A percentile compares a stretch with the other conserved stretches of the same genome.
Evolutionary conservation across 345 rosid species (phyloP).

Genomic region (Lumnitzera racemosa): DNA sequence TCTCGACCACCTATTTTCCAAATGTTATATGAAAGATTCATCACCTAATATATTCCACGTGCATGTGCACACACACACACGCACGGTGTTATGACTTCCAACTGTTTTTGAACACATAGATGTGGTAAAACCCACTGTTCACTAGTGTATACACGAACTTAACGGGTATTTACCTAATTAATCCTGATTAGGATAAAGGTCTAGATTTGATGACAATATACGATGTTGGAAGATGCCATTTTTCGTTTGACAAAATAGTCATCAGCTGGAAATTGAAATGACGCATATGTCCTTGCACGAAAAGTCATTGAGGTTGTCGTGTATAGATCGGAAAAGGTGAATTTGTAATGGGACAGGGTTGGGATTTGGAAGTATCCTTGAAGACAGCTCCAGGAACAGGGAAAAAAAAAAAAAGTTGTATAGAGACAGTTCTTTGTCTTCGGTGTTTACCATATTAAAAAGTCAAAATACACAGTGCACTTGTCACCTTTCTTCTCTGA

Average conservation of each 20-base stretch:
- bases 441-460: constrained; percentile 13
- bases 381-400: constrained; percentile 8
- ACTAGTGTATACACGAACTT: no score
- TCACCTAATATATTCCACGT: no score
- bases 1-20: no score
- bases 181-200: no score
- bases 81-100: no score
- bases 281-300: constrained; percentile 18
- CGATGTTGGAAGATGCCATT: background rate
- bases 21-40: no score
- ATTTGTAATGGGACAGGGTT: constrained; percentile 20
- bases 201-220: background rate
- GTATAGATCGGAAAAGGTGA: constrained; percentile 13
- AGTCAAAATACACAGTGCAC: constrained; percentile 49
- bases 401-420: background rate
- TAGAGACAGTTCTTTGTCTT: background rate
- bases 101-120: no score
- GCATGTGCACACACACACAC: no score
- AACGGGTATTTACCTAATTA: no score
- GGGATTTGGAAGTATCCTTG: constrained; percentile 32
- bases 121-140: no score
- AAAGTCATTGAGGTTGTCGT: constrained; percentile 22
- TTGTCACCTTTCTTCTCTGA: background rate
- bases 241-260: background rate
- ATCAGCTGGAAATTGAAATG: background rate